Base-by-base conservation (phyloP, 1,284 basidiomycete genomes). In the Ceraceosorus bombacis region DNA sequence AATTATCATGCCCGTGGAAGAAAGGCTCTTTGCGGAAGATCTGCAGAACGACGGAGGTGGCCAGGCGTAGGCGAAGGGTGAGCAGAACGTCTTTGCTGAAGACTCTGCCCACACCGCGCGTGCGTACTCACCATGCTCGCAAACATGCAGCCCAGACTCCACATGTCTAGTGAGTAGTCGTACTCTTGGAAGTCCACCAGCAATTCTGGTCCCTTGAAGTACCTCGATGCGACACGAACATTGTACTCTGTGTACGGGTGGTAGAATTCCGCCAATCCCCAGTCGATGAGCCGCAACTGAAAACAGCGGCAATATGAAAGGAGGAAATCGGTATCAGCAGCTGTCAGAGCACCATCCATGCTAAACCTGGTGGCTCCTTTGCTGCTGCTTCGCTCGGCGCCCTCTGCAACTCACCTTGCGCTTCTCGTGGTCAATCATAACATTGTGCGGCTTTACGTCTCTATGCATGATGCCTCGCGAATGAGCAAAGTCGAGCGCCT, bases 21-120 rank as follows among this genome's bases (percentile, higher is more conserved):
- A 98, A 95, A 10, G 94, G 94, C 77, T 98, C 94, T 80, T 97
- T 97, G 69, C 94, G 86, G 85, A 98, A 97, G 77, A 98, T 98
- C 90, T 62, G 58, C 41, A 36, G 7, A 49, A 27, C 2, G 8
- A 51, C n/a, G 7, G n/a, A 7, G 50, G 4, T 15, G 8, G 36
- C n/a, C 50, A 51, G 8, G 2, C n/a, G n/a, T 3, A 7, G 50
- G 43, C 27, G 41, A 39, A 46, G 6, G 1, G 8, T 27, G 37
- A 52, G 40, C 43, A 15, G 50, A 43, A 36, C 8, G 50, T n/a
- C 8, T 38, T 51, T 10, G 27, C 27, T 27, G 27, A 27, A 27
- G 27, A 27, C 27, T 27, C 2, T 3, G 27, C 27, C 27, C 27
- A 27, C 27, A 27, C 27, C 27, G 27, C 27, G 27, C 10, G 10